These are phyloP conservation scores for Ottelia alismoides DNA, from an alignment of 106 monocot species.

Conservation along the genomic window DNA sequence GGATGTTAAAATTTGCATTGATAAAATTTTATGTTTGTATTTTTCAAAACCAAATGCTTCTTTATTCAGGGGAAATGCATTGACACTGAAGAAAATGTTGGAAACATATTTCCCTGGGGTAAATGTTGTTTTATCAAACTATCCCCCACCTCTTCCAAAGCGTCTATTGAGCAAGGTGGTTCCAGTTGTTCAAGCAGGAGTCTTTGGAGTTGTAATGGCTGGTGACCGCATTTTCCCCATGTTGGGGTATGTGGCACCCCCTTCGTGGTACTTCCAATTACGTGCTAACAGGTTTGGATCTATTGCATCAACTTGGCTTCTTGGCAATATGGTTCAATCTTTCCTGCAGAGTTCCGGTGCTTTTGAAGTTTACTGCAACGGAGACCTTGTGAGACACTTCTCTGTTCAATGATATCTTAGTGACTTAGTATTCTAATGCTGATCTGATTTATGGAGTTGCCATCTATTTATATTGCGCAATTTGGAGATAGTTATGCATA, in stretches of 20 bases:
- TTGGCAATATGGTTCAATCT: constrained; percentile 71
- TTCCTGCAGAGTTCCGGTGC: constrained; percentile 86
- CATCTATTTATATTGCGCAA: too few relatives aligned
- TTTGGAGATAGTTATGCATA: too few relatives aligned
- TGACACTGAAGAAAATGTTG: constrained; percentile 92
- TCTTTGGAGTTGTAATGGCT: constrained; percentile 51
- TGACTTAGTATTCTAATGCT: too few relatives aligned
- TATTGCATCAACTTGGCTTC: constrained; percentile 78
- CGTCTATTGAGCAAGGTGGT: constrained; percentile 65
- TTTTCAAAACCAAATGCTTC: not conserved
- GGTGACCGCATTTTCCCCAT: constrained; percentile 94
- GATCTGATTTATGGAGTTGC: too few relatives aligned
- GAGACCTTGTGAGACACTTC: constrained; percentile 65
- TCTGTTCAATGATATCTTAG: too few relatives aligned
- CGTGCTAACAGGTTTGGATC: constrained; percentile 91
- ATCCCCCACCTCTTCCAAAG: constrained; percentile 90
- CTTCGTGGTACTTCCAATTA: constrained; percentile 70
- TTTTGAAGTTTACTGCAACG: constrained; percentile 96
- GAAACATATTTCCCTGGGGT: constrained; percentile 90
- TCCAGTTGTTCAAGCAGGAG: constrained; percentile 65
- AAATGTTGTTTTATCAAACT: constrained; percentile 64
- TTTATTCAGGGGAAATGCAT: constrained; percentile 65
- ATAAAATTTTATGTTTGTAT: not conserved
- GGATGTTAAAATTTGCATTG: too few relatives aligned
- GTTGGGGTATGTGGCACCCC: constrained; percentile 54